phyloP scores from a whole-genome alignment of 129 eudicot species.

The Chrysanthemum makinoi region DNA sequence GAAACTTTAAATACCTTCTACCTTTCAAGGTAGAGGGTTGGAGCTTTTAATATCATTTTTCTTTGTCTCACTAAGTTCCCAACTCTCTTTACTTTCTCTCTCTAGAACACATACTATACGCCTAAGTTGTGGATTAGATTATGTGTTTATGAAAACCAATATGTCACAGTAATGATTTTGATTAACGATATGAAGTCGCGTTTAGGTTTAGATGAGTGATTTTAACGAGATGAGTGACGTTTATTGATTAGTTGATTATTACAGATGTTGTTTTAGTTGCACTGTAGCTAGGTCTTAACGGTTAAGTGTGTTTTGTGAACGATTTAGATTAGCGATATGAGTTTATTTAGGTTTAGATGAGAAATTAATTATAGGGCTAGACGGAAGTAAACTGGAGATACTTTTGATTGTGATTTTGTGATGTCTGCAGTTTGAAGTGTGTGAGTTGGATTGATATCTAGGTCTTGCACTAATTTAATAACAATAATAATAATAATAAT shows the following conservation, averaged over 20 bases:
- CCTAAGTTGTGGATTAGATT: too few species aligned
- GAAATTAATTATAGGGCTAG: not conserved
- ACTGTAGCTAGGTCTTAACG: not conserved
- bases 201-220: constrained; percentile 9
- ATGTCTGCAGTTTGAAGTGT: not conserved
- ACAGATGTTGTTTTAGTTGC: not conserved
- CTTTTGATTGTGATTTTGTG: not conserved
- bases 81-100: too few species aligned
- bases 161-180: not conserved
- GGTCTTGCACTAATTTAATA: too few species aligned
- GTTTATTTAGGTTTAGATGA: not conserved
- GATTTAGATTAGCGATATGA: not conserved
- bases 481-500: too few species aligned
- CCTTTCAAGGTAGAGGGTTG: too few species aligned
- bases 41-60: too few species aligned
- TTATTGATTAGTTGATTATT: too few species aligned
- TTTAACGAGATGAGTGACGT: not conserved
- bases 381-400: not conserved
- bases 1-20: too few species aligned
- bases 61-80: too few species aligned
- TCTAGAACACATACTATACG: too few species aligned
- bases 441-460: not conserved
- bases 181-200: not conserved
- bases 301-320: not conserved
- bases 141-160: too few species aligned